Percentiles rank a stretch among this genome's conserved stretches.
These are phyloP conservation scores for Pelargonium citronellum DNA, from an alignment of 441 rosid genomes.

Conservation along the genomic window DNA sequence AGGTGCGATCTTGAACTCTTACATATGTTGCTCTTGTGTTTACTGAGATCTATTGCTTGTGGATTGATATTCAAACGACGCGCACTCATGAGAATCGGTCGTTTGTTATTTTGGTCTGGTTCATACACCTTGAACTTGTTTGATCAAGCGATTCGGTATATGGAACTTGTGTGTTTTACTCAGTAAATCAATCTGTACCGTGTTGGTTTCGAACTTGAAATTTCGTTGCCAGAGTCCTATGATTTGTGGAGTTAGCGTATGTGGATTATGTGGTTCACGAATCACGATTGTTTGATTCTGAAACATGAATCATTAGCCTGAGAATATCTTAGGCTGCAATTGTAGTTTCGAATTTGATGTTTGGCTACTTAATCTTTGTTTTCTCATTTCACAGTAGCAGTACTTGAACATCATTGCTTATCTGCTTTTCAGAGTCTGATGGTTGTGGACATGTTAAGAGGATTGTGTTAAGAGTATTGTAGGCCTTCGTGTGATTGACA, in stretches of 20 bases:
- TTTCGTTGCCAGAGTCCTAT: not conserved
- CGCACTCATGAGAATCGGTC: not conserved
- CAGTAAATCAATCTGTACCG: not conserved
- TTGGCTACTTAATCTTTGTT: not conserved
- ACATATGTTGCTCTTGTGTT: not conserved
- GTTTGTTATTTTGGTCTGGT: not conserved
- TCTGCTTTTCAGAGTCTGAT: no score
- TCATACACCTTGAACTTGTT: no score
- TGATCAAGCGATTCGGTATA: no score
- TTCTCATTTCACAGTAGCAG: no score
- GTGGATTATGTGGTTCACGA: not conserved
- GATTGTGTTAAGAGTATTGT: not conserved
- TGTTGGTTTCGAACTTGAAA: not conserved
- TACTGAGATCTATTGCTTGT: not conserved
- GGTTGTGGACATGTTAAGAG: not conserved
- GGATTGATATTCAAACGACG: not conserved
- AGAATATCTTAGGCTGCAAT: not conserved
- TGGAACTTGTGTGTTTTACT: not conserved
- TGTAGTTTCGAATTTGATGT: not conserved
- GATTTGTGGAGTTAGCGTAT: not conserved
- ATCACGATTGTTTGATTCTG: not conserved
- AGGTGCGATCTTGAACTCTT: not conserved
- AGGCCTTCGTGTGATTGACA: no score
- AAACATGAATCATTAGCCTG: not conserved
- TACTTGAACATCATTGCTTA: no score